Evolutionary conservation across 2,329 filamentous ascomycete genomes (phyloP), one percentile per base, ranked within the genome.

Genomic region (Fusarium burgessii): DNA sequence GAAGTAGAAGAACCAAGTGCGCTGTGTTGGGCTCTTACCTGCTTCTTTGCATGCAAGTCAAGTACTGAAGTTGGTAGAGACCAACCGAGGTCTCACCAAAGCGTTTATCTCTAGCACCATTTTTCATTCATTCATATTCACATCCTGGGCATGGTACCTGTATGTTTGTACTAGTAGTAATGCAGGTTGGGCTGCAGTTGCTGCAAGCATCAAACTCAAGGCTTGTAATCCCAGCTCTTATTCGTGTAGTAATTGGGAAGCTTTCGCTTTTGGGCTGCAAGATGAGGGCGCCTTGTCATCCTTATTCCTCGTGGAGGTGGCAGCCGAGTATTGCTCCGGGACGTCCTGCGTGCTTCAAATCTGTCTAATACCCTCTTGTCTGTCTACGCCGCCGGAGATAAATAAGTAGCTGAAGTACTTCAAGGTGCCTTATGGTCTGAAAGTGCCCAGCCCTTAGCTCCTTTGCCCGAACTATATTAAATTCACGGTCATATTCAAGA

Each of bases 131-230:
- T 25, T 35, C 9, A 33, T 33, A 29, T 58, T 33, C 51, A 41
- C 42, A 42, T 55, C 38, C 52, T 12, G 33, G 50, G 17, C 43
- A 41, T 35, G 29, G 60, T 72, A 45, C 68, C 52, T 73, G 58
- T 60, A 46, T 43, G 43, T 50, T 35, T 33, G 42, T n/a, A 29
- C 33, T 35, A 23, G 17, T 40, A 17, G 62, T 40, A 72, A 71
- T 68, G 73, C 66, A 71, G 58, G 51, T 71, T 75, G 73, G 73
- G 68, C 68, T 71, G 68, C 68, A 71, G 42, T 57, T 63, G 49
- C 54, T 74, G 63, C 63, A 74, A 62, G 68, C 65, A 64, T 63
- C 55, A 70, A 55, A 63, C 61, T 52, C 61, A 43, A 45, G 38
- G 38, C 51, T 50, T 66, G 57, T 62, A 61, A 54, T 51, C 57